Base-by-base conservation (phyloP, 2,329 filamentous ascomycete species). In the Xylariaceae sp. region DNA sequence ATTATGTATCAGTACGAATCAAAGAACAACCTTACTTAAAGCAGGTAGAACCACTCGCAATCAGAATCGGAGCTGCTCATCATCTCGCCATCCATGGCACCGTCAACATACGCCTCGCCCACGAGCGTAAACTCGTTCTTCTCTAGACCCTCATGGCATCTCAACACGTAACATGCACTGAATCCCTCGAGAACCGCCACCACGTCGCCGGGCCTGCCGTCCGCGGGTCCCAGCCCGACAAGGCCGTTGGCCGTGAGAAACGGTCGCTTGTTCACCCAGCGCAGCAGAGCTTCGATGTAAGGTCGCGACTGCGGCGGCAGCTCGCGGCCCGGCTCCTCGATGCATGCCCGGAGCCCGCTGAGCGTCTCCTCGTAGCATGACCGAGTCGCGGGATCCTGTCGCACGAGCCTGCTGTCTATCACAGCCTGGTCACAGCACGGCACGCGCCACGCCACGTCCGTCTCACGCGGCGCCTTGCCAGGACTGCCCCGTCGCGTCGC, bases 391-490 rank as follows among this genome's bases (percentile, higher is more conserved):
- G 43, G 13, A 21, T 55, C 41, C 0, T 32, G 29, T 22, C 48
- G 54, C 5, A 57, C 51, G 18, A 49, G 47, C 16, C 39, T 36
- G 10, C 45, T 18, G 3, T 53, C 34, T n/a, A 55, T 7, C 22
- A 54, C 51, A 5, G 54, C 22, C 29, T 54, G 51, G 29, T 55
- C 56, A 7, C 30, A 42, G 43, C 56, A 58, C 9, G 56, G 53
- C 22, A 56, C 41, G 8, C 49, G 56, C 50, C 53, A 56, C 15
- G 6, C 15, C 18, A 21, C 13, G 9, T 44, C 44, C 4, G 8
- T 4, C 1, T 7, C 16, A n/a, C 34, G n/a, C n/a, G n/a, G n/a
- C n/a, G n/a, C n/a, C n/a, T n/a, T n/a, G n/a, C n/a, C n/a, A n/a
- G n/a, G n/a, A n/a, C n/a, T n/a, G n/a, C n/a, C n/a, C n/a, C n/a